Base-by-base conservation (phyloP, 2,329 filamentous ascomycete species). In the Mariannaea elegans region DNA sequence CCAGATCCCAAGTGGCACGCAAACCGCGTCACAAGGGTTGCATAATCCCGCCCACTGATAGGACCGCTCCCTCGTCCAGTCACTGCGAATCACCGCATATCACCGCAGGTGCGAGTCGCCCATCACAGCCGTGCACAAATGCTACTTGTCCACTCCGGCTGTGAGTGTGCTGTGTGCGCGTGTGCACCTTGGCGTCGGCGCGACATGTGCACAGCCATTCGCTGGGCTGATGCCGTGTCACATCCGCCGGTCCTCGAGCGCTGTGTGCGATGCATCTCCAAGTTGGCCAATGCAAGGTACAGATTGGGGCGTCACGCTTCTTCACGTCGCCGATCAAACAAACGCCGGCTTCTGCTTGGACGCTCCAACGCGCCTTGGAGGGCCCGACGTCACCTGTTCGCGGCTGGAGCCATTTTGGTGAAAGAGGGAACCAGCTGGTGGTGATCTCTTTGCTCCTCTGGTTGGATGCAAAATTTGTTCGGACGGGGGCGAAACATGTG, bases 21-120 rank as follows among this genome's bases (percentile, higher is more conserved):
- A 71, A 68, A 67, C 67, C 64, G 68, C 68, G 67, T 75, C 73
- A 75, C 73, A 74, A 72, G 69, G 65, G 67, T 66, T 76, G 73
- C 74, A 76, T 69, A 76, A 73, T 68, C 61, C 64, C 69, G 72
- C 63, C 34, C 63, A 65, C 61, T 73, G 72, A 76, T 72, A 68
- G 72, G 73, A 52, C 54, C 50, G 61, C 56, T 41, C 58, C 63
- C 61, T 65, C 57, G 54, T 41, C 54, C 49, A 61, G 62, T 60
- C 61, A 54, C 59, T 49, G 55, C 65, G 56, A 65, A 68, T 65
- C 51, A 51, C 41, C 56, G 56, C 47, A 19, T 41, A 63, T 65
- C 59, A 52, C 65, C 61, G 59, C 67, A 27, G 24, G 24, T 9
- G 24, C 24, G 67, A 56, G 65, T 65, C 61, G 53, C 56, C 38